Base-by-base conservation (phyloP, 1,139 yeast genomes). In the Pichia sp. region DNA sequence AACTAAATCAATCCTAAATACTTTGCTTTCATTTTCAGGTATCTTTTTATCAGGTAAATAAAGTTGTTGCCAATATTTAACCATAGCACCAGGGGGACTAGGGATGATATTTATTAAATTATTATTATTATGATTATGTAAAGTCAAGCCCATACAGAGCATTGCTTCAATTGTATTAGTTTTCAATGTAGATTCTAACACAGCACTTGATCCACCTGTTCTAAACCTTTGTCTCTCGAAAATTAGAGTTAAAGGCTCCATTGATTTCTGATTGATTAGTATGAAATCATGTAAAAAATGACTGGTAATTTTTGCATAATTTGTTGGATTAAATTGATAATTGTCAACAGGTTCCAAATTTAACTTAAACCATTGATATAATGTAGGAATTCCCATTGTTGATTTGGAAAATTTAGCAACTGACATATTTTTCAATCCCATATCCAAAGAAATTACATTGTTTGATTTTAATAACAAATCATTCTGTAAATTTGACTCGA, bases 151-250 rank as follows among this genome's bases (percentile, higher is more conserved):
- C 54, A 51, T 51, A 27, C 64, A 68, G 3, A 77, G 44, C 63
- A 76, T 67, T 32, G 70, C 72, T 54, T 80, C 86, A 30, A 80
- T 56, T 33, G 76, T 67, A 49, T 78, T 78, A 6, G 76, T 70
- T 41, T 71, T 65, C 30, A 79, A 56, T 2, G 79, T 70, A 52
- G 73, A 70, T 46, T 78, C 82, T 6, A 75, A 62, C 0, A 80
- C 72, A 25, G 59, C 58, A 6, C 65, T 61, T 1, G 72, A 64
- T 0, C 80, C 74, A 46, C 63, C 64, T 0, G 77, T 67, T 36
- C 85, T 64, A 40, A 71, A 65, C 34, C 85, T 56, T 54, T 80
- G 87, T 45, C 77, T 60, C 54, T 80, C 86, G 5, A 80, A 62
- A 71, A 0, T 27, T 9, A 20, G 16, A 26, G 8, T 24, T 28